These are phyloP conservation scores for Pisolithus orientalis DNA, from an alignment of 768 basidiomycete species.

Conservation along the genomic window DNA sequence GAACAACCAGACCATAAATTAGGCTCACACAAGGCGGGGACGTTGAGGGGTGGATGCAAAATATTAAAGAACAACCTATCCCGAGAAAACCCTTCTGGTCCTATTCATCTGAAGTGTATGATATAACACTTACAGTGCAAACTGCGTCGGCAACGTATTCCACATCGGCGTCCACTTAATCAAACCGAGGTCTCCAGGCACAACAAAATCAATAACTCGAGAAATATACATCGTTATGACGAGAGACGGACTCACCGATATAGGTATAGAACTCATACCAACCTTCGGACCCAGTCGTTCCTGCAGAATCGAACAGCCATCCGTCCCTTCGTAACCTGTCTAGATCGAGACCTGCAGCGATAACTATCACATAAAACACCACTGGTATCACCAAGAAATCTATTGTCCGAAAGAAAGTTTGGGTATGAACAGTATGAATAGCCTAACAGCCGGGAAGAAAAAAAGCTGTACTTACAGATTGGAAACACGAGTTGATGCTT, in stretches of 20 bases:
- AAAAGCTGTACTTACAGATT: conserved; percentile 47
- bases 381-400: conserved; percentile 78
- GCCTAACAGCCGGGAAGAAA: conserved; percentile 7
- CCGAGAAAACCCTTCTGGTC: not conserved
- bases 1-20: not conserved
- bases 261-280: conserved; percentile 90
- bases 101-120: not conserved
- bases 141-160: conserved; percentile 87
- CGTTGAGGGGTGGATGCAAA: conserved; percentile 79
- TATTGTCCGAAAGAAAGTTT: conserved; percentile 19
- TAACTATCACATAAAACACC: conserved; percentile 78
- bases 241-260: conserved; percentile 48
- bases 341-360: conserved; percentile 56
- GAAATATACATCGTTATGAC: not conserved
- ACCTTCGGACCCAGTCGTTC: conserved; percentile 22
- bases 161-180: conserved; percentile 64
- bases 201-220: not conserved
- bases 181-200: conserved; percentile 46
- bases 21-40: conserved; percentile 73
- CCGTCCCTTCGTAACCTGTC: conserved; percentile 52
- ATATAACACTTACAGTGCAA: conserved; percentile 65
- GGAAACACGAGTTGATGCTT: conserved; percentile 93
- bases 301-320: conserved; percentile 74
- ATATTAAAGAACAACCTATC: conserved; percentile 79
- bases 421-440: not conserved